phyloP scores from a whole-genome alignment of 2,329 filamentous ascomycete species.

The Fusarium burgessii region DNA sequence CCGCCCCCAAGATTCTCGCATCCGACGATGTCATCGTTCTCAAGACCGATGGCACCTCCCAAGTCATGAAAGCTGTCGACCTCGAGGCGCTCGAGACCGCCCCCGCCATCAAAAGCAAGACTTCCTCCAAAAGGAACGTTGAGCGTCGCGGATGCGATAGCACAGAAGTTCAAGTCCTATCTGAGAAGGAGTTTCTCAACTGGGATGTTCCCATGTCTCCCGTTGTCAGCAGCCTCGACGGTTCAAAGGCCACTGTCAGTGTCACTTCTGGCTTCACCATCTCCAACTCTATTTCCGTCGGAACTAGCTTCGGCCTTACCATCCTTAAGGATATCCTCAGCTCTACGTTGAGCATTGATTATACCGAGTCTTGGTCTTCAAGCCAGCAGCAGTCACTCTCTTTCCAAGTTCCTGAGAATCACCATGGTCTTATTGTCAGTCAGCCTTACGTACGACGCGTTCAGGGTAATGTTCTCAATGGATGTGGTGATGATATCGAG shows the following conservation, averaged over 20 bases:
- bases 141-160: constrained; percentile 31
- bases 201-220: constrained; percentile 43
- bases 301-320: constrained; percentile 2
- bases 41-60: constrained; percentile 27
- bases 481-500: constrained; percentile 27
- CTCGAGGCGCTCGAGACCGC: constrained; percentile 33
- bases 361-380: constrained; percentile 30
- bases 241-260: constrained; percentile 26
- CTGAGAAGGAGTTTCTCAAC: constrained; percentile 40
- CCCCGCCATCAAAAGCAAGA: not conserved
- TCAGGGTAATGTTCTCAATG: constrained; percentile 28
- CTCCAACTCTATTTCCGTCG: constrained; percentile 26
- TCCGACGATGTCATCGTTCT: constrained; percentile 39
- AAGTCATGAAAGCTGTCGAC: constrained; percentile 40
- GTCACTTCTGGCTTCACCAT: constrained; percentile 29
- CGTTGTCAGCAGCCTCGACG: constrained; percentile 36
- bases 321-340: constrained; percentile 15
- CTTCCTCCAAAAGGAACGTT: not conserved
- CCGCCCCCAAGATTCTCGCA: constrained; percentile 9
- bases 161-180: constrained; percentile 35
- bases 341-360: constrained; percentile 22
- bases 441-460: constrained; percentile 42
- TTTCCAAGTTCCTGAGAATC: constrained; percentile 27
- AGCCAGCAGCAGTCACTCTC: constrained; percentile 29
- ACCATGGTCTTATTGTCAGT: constrained; percentile 41